Evolutionary conservation across 129 eudicot genomes (phyloP), one percentile per base, ranked within the genome.

Genomic region (Ambrosia trifida): DNA sequence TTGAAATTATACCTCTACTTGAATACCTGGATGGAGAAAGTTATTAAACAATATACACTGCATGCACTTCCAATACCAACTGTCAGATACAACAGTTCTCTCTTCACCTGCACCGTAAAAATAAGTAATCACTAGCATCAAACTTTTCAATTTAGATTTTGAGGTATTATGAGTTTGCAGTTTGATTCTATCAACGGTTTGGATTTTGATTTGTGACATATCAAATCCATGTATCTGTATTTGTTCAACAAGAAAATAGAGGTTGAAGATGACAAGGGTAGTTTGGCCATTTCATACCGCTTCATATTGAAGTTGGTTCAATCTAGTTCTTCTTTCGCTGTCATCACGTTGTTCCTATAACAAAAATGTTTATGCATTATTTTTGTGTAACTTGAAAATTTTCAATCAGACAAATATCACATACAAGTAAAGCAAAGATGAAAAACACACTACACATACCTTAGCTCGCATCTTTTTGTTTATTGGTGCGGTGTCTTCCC

Each of bases 11-110:
- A 44, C 65, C 75, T 67, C 52, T 59, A 67, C 47, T 17, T 46
- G 73, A 54, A 66, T 85, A 87, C 98, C 95, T 93, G 95, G 76
- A 87, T 54, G 62, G 96, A 89, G 5, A 93, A 79, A 60, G 77
- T 72, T 57, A 87, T 45, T 43, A 93, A 89, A 73, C 98, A 93
- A 78, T 93, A 93, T 78, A 87, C 92, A 76, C 80, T 89, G 69
- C 98, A 89, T 49, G 92, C 96, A 72, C 92, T 83, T 83, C 96
- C 96, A 14, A 87, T 82, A 49, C 86, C 84, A 57, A 87, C 79
- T 2, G 98, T 93, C 78, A 93, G 68, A 62, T 89, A 83, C 69
- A 89, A 76, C 66, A 93, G 75, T 68, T 93, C 98, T 81, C 84
- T 85, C 78, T 93, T 87, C 31, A 89, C 85, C 98, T 93, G 90